A percentile compares a stretch with the other conserved stretches of the same genome.
Evolutionary conservation across 2,329 filamentous ascomycete species (phyloP).

Genomic region (Fusarium siculi): DNA sequence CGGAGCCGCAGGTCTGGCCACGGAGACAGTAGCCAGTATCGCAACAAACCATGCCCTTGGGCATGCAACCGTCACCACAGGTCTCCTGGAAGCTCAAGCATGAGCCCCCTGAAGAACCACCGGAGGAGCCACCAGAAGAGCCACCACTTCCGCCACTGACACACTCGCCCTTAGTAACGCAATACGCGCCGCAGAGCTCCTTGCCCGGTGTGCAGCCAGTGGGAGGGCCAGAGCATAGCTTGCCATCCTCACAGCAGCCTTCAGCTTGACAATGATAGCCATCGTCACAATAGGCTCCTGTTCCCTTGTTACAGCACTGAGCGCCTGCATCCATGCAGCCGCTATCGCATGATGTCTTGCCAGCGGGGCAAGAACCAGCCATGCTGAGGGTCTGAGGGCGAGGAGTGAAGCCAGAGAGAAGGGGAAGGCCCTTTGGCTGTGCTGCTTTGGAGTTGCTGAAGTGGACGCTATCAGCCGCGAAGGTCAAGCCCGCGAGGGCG

Average conservation of each 20-base stretch:
- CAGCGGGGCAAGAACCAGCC: slow-evolving; percentile 33
- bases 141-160: slow-evolving; percentile 22
- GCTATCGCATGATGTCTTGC: slow-evolving; percentile 43
- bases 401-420: slow-evolving; percentile 38
- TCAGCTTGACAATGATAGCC: slow-evolving; percentile 45
- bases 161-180: slow-evolving; percentile 44
- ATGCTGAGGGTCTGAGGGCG: slow-evolving; percentile 33
- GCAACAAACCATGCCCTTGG: slow-evolving; percentile 44
- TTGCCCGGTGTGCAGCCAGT: slow-evolving; percentile 41
- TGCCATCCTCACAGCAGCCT: slow-evolving; percentile 50
- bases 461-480: slow-evolving; percentile 29
- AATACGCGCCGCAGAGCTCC: slow-evolving; percentile 43
- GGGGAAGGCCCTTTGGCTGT: slow-evolving; percentile 23
- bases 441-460: slow-evolving; percentile 30
- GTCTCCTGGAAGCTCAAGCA: slow-evolving; percentile 35
- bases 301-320: slow-evolving; percentile 46
- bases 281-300: slow-evolving; percentile 46
- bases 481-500: slow-evolving; percentile 38
- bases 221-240: slow-evolving; percentile 46
- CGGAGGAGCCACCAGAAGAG: slow-evolving; percentile 33
- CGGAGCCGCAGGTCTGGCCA: slow-evolving; percentile 40
- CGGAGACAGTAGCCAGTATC: slow-evolving; percentile 47
- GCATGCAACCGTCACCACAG: slow-evolving; percentile 45
- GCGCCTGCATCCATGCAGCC: slow-evolving; percentile 46
- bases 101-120: slow-evolving; percentile 20